Conservation (phyloP, 1,284 basidiomycete species). For the Fomitiporia mediterranea region DNA sequence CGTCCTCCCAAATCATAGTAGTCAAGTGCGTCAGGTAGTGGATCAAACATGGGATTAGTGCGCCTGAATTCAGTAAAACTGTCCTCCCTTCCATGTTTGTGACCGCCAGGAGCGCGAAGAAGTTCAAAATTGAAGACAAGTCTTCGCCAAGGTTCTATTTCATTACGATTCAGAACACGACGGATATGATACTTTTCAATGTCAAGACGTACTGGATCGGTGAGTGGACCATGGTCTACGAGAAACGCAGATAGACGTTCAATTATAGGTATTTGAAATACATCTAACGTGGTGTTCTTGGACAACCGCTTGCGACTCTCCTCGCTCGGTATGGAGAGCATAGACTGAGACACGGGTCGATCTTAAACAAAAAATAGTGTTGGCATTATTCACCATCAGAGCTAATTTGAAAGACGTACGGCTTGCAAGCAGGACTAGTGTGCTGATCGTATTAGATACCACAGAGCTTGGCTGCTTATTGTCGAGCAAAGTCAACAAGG, state of each 20-base stretch:
- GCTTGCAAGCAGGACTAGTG: conserved; percentile 52
- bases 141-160: conserved; percentile 33
- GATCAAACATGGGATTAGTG: conserved; percentile 58
- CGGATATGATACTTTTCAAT: background rate
- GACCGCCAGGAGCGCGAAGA: conserved; percentile 52
- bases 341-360: conserved; percentile 35
- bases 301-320: background rate
- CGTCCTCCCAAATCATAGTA: conserved; percentile 62
- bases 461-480: conserved; percentile 46
- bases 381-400: background rate
- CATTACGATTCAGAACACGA: conserved; percentile 22
- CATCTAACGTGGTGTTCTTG: background rate
- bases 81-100: conserved; percentile 46
- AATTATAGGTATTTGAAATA: conserved; percentile 40
- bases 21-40: conserved; percentile 48
- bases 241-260: conserved; percentile 49
- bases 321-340: conserved; percentile 31
- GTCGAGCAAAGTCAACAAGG: conserved; percentile 47
- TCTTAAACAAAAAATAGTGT: conserved; percentile 26
- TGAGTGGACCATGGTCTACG: conserved; percentile 39
- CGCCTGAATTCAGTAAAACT: conserved; percentile 46
- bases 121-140: conserved; percentile 45
- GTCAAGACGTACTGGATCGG: conserved; percentile 38
- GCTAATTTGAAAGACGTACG: conserved; percentile 38
- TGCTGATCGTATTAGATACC: conserved; percentile 39